Base-by-base conservation (phyloP, 2,329 filamentous ascomycete genomes). In the Talaromyces sp. region DNA sequence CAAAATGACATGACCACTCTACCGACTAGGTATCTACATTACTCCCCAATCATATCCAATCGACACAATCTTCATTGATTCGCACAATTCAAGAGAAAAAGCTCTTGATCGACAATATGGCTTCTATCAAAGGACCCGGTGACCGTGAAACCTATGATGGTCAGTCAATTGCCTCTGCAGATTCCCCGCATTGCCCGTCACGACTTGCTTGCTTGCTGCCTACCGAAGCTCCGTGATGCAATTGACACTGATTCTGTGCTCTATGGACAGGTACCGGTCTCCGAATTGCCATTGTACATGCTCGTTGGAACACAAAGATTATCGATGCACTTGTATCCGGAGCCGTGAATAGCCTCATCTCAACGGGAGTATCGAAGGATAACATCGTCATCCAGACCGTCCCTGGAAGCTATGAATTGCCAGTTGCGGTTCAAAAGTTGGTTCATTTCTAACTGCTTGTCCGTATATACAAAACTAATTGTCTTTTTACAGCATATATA, bases 201-300 rank as follows among this genome's bases (percentile, higher is more conserved):
- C 49, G 15, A 53, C 15, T 31, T 31, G 25, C 31, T 25, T 38
- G 53, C 31, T 56, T 25, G 31, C 53, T 56, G 29, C 29, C n/a
- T 36, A 22, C 53, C 22, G 31, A 27, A 59, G 36, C 36, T 51
- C 27, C 36, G 22, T 51, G 3, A 34, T 34, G n/a, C 40, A 49
- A 34, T 61, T 31, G 22, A 53, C 31, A 29, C 56, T 59, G 27
- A 58, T 25, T 29, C 4, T 34, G 13, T 31, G 11, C 15, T 27
- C n/a, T 49, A 45, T 27, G 5, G 36, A 59, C 22, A 79, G 90
- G 91, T 78, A 87, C 87, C 73, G 84, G 83, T 74, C 87, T 99
- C 69, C 92, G 95, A 75, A 89, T 99, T 76, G 94, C 91, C 76
- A 98, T 99, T 76, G 87, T 99, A 66, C 95, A 98, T 81, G 94